Conservation (phyloP, 1,284 basidiomycete species). For the Boletellus sp. region DNA sequence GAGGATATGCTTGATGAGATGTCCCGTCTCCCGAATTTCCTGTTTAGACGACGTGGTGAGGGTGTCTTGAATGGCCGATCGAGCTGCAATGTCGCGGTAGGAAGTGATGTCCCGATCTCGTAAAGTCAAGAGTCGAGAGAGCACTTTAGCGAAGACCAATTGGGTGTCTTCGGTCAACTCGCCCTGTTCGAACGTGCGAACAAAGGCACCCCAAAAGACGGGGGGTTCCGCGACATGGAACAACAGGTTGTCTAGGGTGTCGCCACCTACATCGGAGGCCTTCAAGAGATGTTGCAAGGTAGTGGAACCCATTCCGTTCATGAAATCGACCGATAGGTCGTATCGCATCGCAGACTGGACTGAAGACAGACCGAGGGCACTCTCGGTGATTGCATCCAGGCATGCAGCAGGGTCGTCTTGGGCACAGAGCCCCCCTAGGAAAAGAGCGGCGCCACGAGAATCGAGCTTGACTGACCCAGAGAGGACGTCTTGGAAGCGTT, state of each 20-base stretch:
- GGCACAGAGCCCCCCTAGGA: slow-evolving; percentile 36
- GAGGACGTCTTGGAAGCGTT: slow-evolving; percentile 17
- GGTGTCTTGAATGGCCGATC: not conserved
- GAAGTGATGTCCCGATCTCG: slow-evolving; percentile 9
- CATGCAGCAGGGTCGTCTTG: slow-evolving; percentile 28
- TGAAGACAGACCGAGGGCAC: slow-evolving; percentile 14
- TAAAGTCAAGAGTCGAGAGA: slow-evolving; percentile 43
- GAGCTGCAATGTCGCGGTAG: slow-evolving; percentile 23
- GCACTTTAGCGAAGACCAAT: slow-evolving; percentile 47
- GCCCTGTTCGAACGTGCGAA: slow-evolving; percentile 35
- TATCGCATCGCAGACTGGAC: slow-evolving; percentile 13
- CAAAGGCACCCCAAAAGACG: slow-evolving; percentile 48
- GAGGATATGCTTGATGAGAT: slow-evolving; percentile 43
- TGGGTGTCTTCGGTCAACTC: slow-evolving; percentile 37
- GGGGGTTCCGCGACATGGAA: slow-evolving; percentile 48
- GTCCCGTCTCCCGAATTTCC: slow-evolving; percentile 36
- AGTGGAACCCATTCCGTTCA: slow-evolving; percentile 41
- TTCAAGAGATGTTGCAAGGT: slow-evolving; percentile 43
- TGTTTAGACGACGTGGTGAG: slow-evolving; percentile 32
- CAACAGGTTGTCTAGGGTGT: slow-evolving; percentile 34
- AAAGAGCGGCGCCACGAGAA: slow-evolving; percentile 24
- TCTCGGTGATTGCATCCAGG: slow-evolving; percentile 10
- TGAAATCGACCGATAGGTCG: slow-evolving; percentile 34
- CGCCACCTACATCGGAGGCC: slow-evolving; percentile 33
- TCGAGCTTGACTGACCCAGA: slow-evolving; percentile 17